phyloP scores from a whole-genome alignment of 2,329 filamentous ascomycete species.

The Xylariaceae sp. region DNA sequence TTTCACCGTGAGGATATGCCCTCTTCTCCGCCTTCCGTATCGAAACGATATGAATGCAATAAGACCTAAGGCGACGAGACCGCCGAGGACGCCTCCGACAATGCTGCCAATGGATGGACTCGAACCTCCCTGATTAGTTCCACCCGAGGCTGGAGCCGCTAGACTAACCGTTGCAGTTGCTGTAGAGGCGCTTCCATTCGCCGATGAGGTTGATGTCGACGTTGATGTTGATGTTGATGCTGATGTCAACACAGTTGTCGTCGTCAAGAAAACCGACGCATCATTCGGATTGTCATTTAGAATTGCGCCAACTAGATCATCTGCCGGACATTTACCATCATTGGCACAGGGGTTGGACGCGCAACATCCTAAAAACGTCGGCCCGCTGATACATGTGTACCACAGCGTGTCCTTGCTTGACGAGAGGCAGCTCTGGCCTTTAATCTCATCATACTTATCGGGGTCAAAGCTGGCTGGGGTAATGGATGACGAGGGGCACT shows the following conservation, averaged over 20 bases:
- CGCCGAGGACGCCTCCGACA: conserved; percentile 17
- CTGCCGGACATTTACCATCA: conserved; percentile 7
- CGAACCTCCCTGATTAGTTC: not conserved
- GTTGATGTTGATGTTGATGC: not conserved
- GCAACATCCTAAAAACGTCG: conserved; percentile 28
- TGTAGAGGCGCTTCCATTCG: not conserved
- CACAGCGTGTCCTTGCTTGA: conserved; percentile 5
- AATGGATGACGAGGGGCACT: conserved; percentile 13
- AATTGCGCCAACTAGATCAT: conserved; percentile 12
- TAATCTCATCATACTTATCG: conserved; percentile 14
- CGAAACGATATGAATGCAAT: conserved; percentile 11
- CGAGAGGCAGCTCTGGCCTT: conserved; percentile 14
- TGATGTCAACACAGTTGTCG: conserved; percentile 1
- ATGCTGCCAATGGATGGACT: conserved; percentile 8
- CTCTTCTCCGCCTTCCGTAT: conserved; percentile 13
- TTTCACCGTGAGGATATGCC: not conserved
- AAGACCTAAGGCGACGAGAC: conserved; percentile 9
- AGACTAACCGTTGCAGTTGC: not conserved
- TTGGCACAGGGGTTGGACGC: conserved; percentile 19
- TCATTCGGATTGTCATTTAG: conserved; percentile 10
- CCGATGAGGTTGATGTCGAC: not conserved
- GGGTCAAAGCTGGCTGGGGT: conserved; percentile 16
- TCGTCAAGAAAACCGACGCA: conserved; percentile 15
- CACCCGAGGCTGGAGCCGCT: not conserved
- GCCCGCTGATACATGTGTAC: conserved; percentile 23